Conservation (phyloP, 768 basidiomycete genomes). For the Epithele typhae region DNA sequence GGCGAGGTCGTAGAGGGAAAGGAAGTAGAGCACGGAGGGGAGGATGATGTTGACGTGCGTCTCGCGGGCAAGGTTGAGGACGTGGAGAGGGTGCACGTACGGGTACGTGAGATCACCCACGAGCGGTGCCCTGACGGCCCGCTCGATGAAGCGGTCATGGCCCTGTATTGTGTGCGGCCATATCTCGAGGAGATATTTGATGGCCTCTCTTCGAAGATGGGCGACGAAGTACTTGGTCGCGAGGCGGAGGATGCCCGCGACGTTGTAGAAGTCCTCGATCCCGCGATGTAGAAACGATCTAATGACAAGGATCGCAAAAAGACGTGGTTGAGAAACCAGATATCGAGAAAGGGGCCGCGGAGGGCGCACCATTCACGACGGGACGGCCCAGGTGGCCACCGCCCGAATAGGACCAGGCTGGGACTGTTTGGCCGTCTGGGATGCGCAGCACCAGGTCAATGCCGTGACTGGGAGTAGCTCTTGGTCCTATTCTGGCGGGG, state of each 20-base stretch:
- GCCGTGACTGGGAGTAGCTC: too few relatives aligned
- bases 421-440: too few relatives aligned
- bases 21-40: slow-evolving; percentile 52
- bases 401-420: too few relatives aligned
- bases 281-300: slow-evolving; percentile 33
- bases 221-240: slow-evolving; percentile 57
- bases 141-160: slow-evolving; percentile 53
- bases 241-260: slow-evolving; percentile 55
- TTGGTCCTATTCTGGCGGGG: too few relatives aligned
- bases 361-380: slow-evolving; percentile 8
- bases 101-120: slow-evolving; percentile 48
- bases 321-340: not conserved
- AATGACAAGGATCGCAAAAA: not conserved
- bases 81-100: slow-evolving; percentile 53
- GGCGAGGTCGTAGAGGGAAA: slow-evolving; percentile 50
- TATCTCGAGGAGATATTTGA: slow-evolving; percentile 42
- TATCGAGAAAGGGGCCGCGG: slow-evolving; percentile 6
- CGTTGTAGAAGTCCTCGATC: slow-evolving; percentile 49
- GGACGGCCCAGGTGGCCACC: too few relatives aligned
- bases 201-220: slow-evolving; percentile 47
- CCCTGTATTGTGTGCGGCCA: slow-evolving; percentile 53
- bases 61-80: slow-evolving; percentile 52
- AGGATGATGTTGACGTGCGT: slow-evolving; percentile 42
- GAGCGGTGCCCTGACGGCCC: slow-evolving; percentile 38
- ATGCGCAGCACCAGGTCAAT: too few relatives aligned